Percentiles rank a stretch among this genome's conserved stretches.
phyloP scores from a whole-genome alignment of 345 rosid genomes.

The Anacardium occidentale region DNA sequence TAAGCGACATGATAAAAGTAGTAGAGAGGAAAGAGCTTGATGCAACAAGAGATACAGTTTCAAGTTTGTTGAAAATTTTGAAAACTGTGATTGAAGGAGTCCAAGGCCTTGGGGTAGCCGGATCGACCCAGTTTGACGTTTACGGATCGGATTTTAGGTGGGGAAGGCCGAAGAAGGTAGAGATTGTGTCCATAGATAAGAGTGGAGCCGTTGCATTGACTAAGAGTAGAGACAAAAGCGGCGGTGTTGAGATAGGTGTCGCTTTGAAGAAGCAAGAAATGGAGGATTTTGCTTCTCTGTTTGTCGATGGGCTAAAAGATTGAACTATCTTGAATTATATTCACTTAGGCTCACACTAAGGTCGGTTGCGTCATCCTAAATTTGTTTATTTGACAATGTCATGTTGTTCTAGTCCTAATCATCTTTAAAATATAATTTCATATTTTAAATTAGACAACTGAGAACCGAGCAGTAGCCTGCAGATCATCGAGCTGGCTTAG shows the following conservation, averaged over 20 bases:
- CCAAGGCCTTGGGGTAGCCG: background rate
- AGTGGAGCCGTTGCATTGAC: slow-evolving; percentile 22
- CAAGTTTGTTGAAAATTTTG: background rate
- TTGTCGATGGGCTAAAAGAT: slow-evolving; percentile 8
- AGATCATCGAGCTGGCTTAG: too few species aligned
- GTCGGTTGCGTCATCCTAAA: too few species aligned
- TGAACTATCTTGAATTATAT: too few species aligned
- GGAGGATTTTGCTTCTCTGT: slow-evolving; percentile 14
- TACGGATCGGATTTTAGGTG: slow-evolving; percentile 28
- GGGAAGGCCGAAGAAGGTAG: slow-evolving; percentile 33
- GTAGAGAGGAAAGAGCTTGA: background rate
- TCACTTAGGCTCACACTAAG: too few species aligned
- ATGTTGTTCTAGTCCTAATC: too few species aligned
- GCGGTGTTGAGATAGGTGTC: slow-evolving; percentile 31
- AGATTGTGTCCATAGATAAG: slow-evolving; percentile 22
- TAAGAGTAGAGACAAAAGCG: slow-evolving; percentile 20
- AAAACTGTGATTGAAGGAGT: background rate
- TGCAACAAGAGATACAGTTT: background rate
- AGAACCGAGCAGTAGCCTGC: too few species aligned
- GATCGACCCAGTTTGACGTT: slow-evolving; percentile 14
- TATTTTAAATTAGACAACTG: too few species aligned
- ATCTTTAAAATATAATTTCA: too few species aligned
- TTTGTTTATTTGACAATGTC: too few species aligned
- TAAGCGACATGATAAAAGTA: background rate
- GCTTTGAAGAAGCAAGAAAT: slow-evolving; percentile 25